Percentiles rank a stretch among this genome's conserved stretches.
phyloP scores from a whole-genome alignment of 2,329 filamentous ascomycete species.

The Blumeria graminis region DNA sequence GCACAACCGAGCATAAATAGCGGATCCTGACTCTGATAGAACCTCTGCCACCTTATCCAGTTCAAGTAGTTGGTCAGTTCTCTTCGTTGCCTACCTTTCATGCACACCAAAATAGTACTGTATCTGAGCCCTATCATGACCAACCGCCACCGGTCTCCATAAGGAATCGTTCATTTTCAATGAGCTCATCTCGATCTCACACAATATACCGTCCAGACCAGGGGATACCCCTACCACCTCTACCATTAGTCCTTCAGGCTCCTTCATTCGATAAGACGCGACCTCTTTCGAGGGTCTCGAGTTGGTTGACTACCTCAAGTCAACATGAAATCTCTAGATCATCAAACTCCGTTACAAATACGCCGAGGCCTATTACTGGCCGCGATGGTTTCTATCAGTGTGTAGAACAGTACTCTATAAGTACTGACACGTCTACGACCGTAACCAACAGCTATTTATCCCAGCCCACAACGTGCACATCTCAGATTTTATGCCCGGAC shows the following conservation, averaged over 20 bases:
- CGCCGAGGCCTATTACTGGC: conserved; percentile 25
- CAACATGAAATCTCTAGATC: conserved; percentile 19
- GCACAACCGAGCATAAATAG: conserved; percentile 4
- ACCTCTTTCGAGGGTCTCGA: conserved; percentile 32
- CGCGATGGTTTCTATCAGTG: conserved; percentile 35
- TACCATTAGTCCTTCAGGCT: conserved; percentile 28
- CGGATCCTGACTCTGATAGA: too few species aligned
- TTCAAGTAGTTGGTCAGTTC: too few species aligned
- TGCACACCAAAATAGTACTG: too few species aligned
- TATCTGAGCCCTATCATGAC: too few species aligned
- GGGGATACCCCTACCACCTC: conserved; percentile 22
- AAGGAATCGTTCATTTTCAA: too few species aligned
- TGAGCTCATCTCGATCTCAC: too few species aligned
- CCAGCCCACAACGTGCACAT: not conserved
- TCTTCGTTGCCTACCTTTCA: too few species aligned
- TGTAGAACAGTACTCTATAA: conserved; percentile 15
- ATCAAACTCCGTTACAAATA: conserved; percentile 29
- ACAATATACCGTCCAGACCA: conserved; percentile 2
- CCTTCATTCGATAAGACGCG: conserved; percentile 14
- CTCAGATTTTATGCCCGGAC: not conserved
- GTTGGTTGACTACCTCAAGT: conserved; percentile 26
- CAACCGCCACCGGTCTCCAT: too few species aligned
- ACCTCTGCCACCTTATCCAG: too few species aligned
- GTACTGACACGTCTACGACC: not conserved
- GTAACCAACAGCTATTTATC: not conserved